These are phyloP conservation scores for Verbena officinalis DNA, from an alignment of 257 asterid genomes.

Conservation along the genomic window DNA sequence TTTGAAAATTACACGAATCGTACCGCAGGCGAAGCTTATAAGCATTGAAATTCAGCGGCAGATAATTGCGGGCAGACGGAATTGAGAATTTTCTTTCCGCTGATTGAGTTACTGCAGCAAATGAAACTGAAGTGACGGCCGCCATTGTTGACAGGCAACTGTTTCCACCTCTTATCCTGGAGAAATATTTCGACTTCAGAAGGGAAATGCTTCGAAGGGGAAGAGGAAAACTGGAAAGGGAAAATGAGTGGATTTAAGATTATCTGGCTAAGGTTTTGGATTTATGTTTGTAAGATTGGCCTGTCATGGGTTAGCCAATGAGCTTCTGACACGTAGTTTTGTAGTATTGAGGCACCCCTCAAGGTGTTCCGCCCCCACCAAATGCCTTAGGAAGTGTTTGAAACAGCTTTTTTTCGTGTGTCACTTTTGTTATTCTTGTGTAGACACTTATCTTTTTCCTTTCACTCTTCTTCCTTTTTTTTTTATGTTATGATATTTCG, in stretches of 20 bases:
- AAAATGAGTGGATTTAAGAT: constrained; percentile 39
- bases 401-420: no score
- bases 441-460: no score
- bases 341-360: background rate
- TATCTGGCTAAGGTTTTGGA: constrained; percentile 36
- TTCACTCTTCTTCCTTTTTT: no score
- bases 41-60: constrained; percentile 35
- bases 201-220: constrained; percentile 14
- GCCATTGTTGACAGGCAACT: constrained; percentile 40
- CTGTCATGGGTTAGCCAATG: background rate
- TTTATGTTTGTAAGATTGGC: constrained; percentile 1
- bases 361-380: no score
- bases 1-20: constrained; percentile 42
- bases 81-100: constrained; percentile 42
- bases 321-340: constrained; percentile 21
- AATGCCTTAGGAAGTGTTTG: no score
- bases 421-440: no score
- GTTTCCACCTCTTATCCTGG: background rate
- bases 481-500: no score
- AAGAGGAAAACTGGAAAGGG: background rate
- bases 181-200: constrained; percentile 24
- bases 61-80: constrained; percentile 25
- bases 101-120: constrained; percentile 48
- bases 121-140: constrained; percentile 52
- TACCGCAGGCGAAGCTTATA: constrained; percentile 51